phyloP scores from a whole-genome alignment of 139 green algal genomes.

The Parachlorella kessleri region DNA sequence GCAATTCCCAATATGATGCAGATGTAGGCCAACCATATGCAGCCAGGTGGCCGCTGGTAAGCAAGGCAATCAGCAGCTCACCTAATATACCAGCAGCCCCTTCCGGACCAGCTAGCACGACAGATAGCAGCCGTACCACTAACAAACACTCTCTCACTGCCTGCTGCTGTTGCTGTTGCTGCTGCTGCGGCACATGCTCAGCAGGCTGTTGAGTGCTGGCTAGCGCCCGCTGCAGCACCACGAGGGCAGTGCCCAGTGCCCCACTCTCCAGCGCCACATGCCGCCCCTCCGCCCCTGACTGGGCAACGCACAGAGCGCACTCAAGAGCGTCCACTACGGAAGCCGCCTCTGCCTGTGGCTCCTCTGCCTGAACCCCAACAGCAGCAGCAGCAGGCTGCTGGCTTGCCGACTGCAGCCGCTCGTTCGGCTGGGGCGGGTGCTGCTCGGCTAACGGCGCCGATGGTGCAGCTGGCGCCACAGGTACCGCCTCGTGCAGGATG shows the following conservation, averaged over 20 bases:
- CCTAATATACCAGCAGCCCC: background rate
- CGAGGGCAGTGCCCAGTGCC: conserved; percentile 17
- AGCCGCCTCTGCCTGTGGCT: too few species aligned
- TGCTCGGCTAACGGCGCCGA: too few species aligned
- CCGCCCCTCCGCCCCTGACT: conserved; percentile 6
- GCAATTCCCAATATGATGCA: background rate
- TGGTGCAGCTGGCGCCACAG: conserved; percentile 7
- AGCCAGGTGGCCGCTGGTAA: background rate
- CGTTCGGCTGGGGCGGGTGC: too few species aligned
- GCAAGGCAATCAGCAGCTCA: background rate
- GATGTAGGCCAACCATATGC: background rate
- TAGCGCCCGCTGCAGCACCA: conserved; percentile 2
- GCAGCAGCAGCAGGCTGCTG: too few species aligned
- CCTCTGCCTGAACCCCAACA: too few species aligned
- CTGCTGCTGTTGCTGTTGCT: background rate
- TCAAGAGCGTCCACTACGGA: conserved; percentile 62
- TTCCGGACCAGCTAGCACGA: conserved; percentile 7
- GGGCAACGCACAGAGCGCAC: conserved; percentile 36
- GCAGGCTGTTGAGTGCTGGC: background rate
- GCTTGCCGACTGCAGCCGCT: too few species aligned
- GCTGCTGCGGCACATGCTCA: too few species aligned
- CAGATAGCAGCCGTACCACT: conserved; percentile 25
- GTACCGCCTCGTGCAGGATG: conserved; percentile 1
- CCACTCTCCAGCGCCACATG: conserved; percentile 17
- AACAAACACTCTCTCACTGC: background rate